Conservation (phyloP, 371 early-diverging fungal species). For the Zopfochytrium polystomum region DNA sequence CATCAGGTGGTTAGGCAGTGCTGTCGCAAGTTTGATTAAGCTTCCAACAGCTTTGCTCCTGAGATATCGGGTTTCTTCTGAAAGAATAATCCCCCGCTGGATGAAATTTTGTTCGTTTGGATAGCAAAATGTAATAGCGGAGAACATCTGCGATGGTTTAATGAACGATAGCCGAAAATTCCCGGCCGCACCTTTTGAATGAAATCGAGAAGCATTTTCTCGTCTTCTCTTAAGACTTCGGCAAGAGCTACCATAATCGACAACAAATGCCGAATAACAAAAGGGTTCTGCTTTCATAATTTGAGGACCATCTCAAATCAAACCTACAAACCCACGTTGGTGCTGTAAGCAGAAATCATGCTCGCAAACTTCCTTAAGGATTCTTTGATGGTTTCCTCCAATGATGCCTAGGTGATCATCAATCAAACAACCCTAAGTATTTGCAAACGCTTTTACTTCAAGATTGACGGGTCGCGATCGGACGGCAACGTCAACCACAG, state of each 20-base stretch:
- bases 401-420: too few species aligned
- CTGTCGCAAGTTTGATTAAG: conserved; percentile 46
- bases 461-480: too few species aligned
- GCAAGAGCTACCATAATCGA: conserved; percentile 25
- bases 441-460: too few species aligned
- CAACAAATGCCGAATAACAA: conserved; percentile 22
- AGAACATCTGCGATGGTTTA: conserved; percentile 19
- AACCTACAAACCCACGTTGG: too few species aligned
- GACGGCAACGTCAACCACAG: too few species aligned
- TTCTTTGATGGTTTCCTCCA: too few species aligned
- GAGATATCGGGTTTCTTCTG: conserved; percentile 31
- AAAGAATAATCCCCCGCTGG: conserved; percentile 4
- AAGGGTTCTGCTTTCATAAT: conserved; percentile 21
- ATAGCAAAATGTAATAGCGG: conserved; percentile 20
- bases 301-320: too few species aligned
- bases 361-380: too few species aligned
- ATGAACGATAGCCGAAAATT: background rate
- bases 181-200: conserved; percentile 42
- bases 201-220: conserved; percentile 32
- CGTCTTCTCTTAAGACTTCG: conserved; percentile 13
- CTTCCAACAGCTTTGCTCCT: conserved; percentile 43
- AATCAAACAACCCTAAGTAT: too few species aligned
- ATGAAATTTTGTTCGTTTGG: conserved; percentile 30
- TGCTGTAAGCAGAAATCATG: too few species aligned
- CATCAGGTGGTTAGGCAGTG: conserved; percentile 47